These are phyloP conservation scores for Rhododendron mucronatum DNA, from an alignment of 148 eudicot genomes.

Conservation along the genomic window DNA sequence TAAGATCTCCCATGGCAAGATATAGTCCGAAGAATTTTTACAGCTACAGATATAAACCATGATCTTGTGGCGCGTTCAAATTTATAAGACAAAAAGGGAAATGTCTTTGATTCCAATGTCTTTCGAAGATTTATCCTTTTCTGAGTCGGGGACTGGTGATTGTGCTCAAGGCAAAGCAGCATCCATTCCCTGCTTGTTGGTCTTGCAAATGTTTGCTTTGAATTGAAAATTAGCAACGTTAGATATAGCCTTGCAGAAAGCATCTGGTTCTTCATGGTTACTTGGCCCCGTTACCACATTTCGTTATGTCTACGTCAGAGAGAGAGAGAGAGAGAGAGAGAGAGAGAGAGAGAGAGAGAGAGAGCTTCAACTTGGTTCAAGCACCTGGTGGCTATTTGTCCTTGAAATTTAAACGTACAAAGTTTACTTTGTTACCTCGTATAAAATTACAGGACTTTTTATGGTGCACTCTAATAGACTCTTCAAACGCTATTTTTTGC, in stretches of 20 bases:
- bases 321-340: neutral
- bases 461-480: neutral
- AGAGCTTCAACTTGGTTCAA: neutral
- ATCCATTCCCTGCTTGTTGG: slow-evolving; percentile 5
- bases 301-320: neutral
- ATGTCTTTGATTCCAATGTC: neutral
- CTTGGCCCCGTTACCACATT: neutral
- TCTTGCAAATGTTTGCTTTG: neutral
- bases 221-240: neutral
- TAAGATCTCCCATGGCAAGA: slow-evolving; percentile 2
- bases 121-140: neutral
- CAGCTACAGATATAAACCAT: neutral
- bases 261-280: neutral
- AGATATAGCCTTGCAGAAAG: neutral
- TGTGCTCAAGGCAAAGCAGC: neutral
- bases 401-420: no score
- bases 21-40: neutral
- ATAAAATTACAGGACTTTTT: neutral
- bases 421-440: neutral
- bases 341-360: neutral
- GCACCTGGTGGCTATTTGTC: neutral
- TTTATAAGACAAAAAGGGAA: neutral
- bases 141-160: neutral
- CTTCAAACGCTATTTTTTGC: neutral
- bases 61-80: neutral